A percentile compares a stretch with the other conserved stretches of the same genome.
Conservation (phyloP, 768 basidiomycete genomes). For the Rhodotorula toruloides region DNA sequence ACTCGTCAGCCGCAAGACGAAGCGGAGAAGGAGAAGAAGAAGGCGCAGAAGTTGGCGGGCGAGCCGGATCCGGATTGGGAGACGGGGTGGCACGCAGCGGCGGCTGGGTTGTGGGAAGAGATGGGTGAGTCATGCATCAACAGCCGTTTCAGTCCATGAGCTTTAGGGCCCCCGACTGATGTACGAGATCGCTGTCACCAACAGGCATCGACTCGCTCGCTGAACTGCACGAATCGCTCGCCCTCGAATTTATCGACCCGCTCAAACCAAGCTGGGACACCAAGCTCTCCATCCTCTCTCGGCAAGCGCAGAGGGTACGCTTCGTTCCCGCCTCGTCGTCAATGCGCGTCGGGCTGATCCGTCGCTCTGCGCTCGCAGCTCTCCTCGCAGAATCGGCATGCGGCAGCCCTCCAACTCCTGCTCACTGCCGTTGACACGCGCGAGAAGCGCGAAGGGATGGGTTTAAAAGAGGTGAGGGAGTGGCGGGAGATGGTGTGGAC, state of each 20-base stretch:
- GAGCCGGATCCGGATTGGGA: background rate
- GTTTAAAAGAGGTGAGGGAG: background rate
- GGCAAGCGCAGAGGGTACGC: background rate
- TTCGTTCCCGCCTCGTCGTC: background rate
- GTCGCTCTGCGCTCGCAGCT: background rate
- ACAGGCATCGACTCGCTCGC: conserved; percentile 2
- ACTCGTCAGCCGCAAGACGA: no score
- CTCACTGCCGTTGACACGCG: conserved; percentile 2
- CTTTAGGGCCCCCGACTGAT: no score
- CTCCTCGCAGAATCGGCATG: background rate
- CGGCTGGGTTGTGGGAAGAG: background rate
- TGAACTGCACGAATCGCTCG: background rate
- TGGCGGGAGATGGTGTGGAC: background rate
- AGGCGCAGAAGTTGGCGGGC: background rate
- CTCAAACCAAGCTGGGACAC: background rate
- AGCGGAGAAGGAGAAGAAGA: background rate
- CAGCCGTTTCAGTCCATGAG: no score
- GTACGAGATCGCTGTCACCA: background rate
- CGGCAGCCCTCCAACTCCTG: conserved; percentile 3
- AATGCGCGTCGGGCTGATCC: background rate
- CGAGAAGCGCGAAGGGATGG: background rate
- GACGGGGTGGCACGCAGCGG: background rate
- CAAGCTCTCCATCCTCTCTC: background rate
- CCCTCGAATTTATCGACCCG: background rate
- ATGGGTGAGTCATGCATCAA: background rate